Conservation (phyloP, 148 eudicot species). For the Rhododendron mucronatum region DNA sequence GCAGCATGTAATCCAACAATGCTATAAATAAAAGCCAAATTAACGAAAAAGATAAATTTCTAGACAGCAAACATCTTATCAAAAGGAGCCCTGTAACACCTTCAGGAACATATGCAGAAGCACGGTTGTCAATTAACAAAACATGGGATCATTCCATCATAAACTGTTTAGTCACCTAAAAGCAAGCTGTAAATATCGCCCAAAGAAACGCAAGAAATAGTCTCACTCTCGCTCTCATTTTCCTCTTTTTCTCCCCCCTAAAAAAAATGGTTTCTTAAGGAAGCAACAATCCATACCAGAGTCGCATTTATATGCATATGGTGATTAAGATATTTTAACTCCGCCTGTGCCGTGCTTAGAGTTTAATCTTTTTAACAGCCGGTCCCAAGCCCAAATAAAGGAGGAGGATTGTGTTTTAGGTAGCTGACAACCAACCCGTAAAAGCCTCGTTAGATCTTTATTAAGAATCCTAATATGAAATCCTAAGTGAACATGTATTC, state of each 20-base stretch:
- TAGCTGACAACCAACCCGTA: no score
- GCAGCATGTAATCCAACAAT: neutral
- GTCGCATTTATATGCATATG: neutral
- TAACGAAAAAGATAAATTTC: neutral
- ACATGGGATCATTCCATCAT: neutral
- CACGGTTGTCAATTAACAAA: neutral
- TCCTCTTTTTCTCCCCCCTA: neutral
- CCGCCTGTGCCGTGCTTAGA: no score
- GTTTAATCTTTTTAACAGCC: no score
- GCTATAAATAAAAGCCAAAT: neutral
- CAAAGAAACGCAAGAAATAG: neutral
- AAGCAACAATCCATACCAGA: neutral
- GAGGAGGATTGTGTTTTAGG: neutral
- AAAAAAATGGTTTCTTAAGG: neutral
- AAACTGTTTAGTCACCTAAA: neutral
- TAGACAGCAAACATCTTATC: neutral
- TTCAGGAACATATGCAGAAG: neutral
- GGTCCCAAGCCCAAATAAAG: no score
- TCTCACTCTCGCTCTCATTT: neutral
- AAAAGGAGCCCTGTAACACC: neutral
- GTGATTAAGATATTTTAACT: no score
- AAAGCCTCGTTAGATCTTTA: no score
- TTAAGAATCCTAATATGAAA: no score
- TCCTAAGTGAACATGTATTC: neutral
- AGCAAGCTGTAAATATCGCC: neutral